Conservation (phyloP, 805 yeast genomes). For the Teunomyces atbi region DNA sequence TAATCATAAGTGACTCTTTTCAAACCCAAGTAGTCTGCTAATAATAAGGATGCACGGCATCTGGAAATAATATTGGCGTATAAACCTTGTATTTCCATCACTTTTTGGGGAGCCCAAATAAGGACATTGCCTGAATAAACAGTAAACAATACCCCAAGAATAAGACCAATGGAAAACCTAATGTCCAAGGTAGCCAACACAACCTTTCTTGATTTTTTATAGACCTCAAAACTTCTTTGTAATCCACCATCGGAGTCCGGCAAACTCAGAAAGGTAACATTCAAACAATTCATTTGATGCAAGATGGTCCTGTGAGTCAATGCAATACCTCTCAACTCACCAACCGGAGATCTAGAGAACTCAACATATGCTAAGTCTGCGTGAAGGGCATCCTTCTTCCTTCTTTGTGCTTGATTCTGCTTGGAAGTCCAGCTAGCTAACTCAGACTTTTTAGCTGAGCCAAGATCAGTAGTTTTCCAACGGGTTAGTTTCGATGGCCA, state of each 20-base stretch:
- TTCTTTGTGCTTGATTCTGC: constrained; percentile 13
- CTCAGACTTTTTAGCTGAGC: constrained; percentile 48
- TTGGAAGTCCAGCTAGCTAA: constrained; percentile 23
- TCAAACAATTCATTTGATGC: constrained; percentile 81
- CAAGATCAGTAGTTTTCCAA: constrained; percentile 88
- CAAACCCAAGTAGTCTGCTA: constrained; percentile 84
- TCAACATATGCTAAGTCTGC: constrained; percentile 87
- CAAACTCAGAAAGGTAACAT: constrained; percentile 63
- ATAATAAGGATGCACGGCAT: constrained; percentile 65
- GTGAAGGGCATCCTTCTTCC: constrained; percentile 9
- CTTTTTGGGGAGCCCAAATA: constrained; percentile 72
- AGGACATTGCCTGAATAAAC: constrained; percentile 82
- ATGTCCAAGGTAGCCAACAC: constrained; percentile 48
- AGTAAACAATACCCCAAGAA: constrained; percentile 75
- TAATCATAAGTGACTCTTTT: constrained; percentile 92
- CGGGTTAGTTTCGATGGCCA: constrained; percentile 76
- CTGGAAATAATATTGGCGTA: constrained; percentile 78
- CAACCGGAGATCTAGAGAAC: constrained; percentile 84
- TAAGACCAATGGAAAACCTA: constrained; percentile 72
- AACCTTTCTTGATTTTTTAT: constrained; percentile 47
- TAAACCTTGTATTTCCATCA: constrained; percentile 78
- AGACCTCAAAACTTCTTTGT: constrained; percentile 35
- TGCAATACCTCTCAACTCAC: constrained; percentile 91
- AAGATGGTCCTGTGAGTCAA: constrained; percentile 83
- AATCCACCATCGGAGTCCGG: constrained; percentile 59